Evolutionary conservation across 2,329 filamentous ascomycete species (phyloP).

Genomic region (Claviceps cyperi): DNA sequence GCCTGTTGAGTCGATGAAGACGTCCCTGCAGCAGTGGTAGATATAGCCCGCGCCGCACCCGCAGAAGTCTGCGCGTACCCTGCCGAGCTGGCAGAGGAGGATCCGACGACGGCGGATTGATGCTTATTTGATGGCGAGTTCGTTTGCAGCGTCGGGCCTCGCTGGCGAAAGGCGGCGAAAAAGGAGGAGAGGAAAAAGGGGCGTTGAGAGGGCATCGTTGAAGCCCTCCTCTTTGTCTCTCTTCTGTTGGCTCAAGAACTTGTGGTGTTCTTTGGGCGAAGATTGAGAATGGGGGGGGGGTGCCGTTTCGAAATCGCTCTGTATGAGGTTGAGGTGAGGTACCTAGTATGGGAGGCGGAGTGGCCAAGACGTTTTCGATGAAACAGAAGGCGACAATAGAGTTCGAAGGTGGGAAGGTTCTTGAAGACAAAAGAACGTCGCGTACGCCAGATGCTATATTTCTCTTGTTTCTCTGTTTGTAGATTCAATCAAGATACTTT

Average conservation of each 20-base stretch:
- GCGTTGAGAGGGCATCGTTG: conserved; percentile 35
- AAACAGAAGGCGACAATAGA: no score
- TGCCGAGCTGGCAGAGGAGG: conserved; percentile 12
- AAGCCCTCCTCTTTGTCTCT: background rate
- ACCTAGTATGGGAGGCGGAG: no score
- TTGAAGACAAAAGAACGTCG: no score
- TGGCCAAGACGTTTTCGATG: no score
- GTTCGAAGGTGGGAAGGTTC: no score
- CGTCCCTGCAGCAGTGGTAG: conserved; percentile 12
- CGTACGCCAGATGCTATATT: no score
- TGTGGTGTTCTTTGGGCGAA: no score
- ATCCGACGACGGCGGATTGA: conserved; percentile 12
- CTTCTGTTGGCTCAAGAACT: background rate
- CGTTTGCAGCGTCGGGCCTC: conserved; percentile 22
- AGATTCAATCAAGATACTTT: no score
- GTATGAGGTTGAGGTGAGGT: no score
- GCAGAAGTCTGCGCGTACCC: conserved; percentile 11
- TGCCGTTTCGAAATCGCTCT: no score
- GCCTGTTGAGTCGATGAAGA: conserved; percentile 11
- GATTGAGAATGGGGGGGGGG: no score
- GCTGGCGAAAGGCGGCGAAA: conserved; percentile 40
- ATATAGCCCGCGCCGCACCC: conserved; percentile 10
- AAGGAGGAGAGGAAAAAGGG: conserved; percentile 43
- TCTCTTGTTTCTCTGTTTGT: no score
- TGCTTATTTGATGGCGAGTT: conserved; percentile 23